A percentile compares a stretch with the other conserved stretches of the same genome.
Evolutionary conservation across 78 protist genomes (phyloP).

Genomic region (slime mould (Dictyostelium discoideum)): DNA sequence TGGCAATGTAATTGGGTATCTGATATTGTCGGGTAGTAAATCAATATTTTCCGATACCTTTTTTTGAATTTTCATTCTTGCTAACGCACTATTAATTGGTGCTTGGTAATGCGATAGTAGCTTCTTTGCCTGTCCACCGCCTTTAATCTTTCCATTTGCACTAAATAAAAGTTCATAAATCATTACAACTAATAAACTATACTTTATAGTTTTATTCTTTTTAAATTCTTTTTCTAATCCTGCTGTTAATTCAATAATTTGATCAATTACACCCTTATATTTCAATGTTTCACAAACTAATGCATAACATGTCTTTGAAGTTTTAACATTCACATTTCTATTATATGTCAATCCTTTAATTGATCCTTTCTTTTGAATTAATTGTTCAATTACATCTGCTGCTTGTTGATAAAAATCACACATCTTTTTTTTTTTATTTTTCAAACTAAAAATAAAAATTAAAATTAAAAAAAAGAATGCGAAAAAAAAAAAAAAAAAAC

Average conservation of each 20-base stretch:
- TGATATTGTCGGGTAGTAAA: constrained; percentile 60
- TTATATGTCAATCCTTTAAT: constrained; percentile 69
- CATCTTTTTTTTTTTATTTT: constrained; percentile 32
- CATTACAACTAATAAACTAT: constrained; percentile 47
- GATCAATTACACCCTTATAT: constrained; percentile 64
- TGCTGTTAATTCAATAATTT: neutral
- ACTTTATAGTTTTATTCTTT: constrained; percentile 18
- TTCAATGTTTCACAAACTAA: constrained; percentile 83
- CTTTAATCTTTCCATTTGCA: neutral
- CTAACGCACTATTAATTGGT: constrained; percentile 45
- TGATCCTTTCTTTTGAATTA: constrained; percentile 70
- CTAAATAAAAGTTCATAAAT: constrained; percentile 47
- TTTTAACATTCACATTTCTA: neutral
- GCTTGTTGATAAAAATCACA: constrained; percentile 70
- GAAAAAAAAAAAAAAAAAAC: constrained; percentile 3
- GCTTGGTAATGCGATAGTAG: constrained; percentile 22
- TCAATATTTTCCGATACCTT: constrained; percentile 10
- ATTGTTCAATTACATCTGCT: constrained; percentile 53
- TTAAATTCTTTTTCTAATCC: constrained; percentile 29
- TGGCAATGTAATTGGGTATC: constrained; percentile 66
- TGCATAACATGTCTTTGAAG: constrained; percentile 72
- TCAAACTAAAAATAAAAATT: too few species aligned
- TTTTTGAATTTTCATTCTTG: constrained; percentile 63
- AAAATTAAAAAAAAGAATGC: too few species aligned
- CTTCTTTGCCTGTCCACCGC: constrained; percentile 71